Evolutionary conservation across 768 basidiomycete genomes (phyloP).

Genomic region (Mycena albidolilacea): DNA sequence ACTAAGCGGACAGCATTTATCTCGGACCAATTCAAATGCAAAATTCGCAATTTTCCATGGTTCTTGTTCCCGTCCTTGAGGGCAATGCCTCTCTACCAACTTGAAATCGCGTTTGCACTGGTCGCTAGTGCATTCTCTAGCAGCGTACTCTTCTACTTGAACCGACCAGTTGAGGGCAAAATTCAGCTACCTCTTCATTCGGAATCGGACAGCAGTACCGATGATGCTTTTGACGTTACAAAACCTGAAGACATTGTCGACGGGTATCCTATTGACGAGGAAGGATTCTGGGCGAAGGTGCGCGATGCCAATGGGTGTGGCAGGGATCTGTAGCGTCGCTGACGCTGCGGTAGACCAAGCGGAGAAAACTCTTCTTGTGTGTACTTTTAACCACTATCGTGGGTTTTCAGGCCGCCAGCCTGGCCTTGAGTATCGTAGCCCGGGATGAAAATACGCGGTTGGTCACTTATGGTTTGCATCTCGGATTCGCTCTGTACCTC

Average conservation of each 20-base stretch:
- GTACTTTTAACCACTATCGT: slow-evolving; percentile 62
- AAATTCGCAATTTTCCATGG: not conserved
- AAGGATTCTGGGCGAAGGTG: slow-evolving; percentile 72
- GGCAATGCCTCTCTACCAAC: slow-evolving; percentile 74
- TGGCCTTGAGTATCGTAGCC: slow-evolving; percentile 68
- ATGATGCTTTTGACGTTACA: slow-evolving; percentile 81
- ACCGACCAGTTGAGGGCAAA: slow-evolving; percentile 61
- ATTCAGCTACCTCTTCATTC: slow-evolving; percentile 62
- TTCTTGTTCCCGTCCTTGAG: not conserved
- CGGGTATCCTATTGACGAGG: slow-evolving; percentile 75
- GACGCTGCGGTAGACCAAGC: slow-evolving; percentile 62
- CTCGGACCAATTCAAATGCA: not conserved
- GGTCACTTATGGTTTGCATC: slow-evolving; percentile 60
- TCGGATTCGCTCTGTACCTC: slow-evolving; percentile 72
- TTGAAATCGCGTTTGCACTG: slow-evolving; percentile 67
- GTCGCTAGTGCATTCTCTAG: slow-evolving; percentile 61
- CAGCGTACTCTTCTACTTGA: slow-evolving; percentile 57
- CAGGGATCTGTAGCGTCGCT: not conserved
- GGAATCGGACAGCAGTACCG: slow-evolving; percentile 42
- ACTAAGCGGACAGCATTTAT: not conserved
- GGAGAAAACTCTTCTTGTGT: slow-evolving; percentile 69
- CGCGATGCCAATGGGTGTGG: slow-evolving; percentile 34
- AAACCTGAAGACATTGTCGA: slow-evolving; percentile 79
- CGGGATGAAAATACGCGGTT: slow-evolving; percentile 48
- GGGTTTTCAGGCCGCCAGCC: slow-evolving; percentile 64